Evolutionary conservation across 805 yeast species (phyloP), one percentile per base, ranked within the genome.

Genomic region (Nematodospora valgi): DNA sequence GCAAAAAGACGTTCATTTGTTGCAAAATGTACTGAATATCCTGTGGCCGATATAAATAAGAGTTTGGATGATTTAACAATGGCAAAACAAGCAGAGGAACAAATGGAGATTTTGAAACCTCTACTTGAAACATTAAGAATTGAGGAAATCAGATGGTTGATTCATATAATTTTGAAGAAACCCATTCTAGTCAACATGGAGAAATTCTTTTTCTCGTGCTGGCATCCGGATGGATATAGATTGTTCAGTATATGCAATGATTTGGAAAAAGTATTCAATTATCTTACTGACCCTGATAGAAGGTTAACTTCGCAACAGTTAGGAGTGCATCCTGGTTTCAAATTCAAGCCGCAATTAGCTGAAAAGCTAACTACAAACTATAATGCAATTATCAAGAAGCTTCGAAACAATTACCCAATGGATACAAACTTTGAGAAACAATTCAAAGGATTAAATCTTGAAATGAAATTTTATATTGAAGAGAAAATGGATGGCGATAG

Each of bases 401-500:
- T 84, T 51, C 56, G 59, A 15, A 55, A 30, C 17, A 52, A 50
- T 7, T 62, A 68, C 17, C 36, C 38, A 2, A 46, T 48, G 43
- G 52, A 47, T 10, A 40, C 35, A 6, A 43, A 47, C 20, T 37
- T 58, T 15, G 41, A 47, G 17, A 35, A 32, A 3, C 27, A 39
- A 14, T 59, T 49, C 44, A 37, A 44, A 2, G 18, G 30, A 1
- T 28, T 40, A 23, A 36, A 37, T 2, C 30, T 54, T 5, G 16
- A 48, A 45, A 13, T 49, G 23, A 48, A 54, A 28, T 86, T 87
- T 48, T 72, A 70, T 34, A 76, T 91, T 7, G 98, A 91, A 51
- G 97, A 91, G 54, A 91, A 91, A 53, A 72, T 88, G 62, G 97
- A 91, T 57, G 98, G 98, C 3, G 97, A 91, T 56, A 62, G 98